phyloP scores from a whole-genome alignment of 1,139 yeast genomes.

The Blastobotrys proliferans region DNA sequence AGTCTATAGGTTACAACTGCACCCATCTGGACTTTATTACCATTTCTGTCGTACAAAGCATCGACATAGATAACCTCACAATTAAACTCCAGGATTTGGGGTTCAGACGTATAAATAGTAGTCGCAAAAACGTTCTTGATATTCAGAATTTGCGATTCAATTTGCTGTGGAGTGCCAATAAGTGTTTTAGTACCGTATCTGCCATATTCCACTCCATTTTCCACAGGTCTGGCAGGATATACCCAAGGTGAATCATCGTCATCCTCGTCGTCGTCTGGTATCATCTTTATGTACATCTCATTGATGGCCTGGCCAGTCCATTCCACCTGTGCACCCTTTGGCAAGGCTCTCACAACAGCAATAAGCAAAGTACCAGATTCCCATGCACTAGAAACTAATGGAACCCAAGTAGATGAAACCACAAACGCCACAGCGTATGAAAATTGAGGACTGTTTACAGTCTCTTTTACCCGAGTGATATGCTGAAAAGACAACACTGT shows the following conservation, averaged over 20 bases:
- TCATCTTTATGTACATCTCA: conserved; percentile 19
- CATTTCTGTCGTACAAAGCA: conserved; percentile 8
- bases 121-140: neutral
- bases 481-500: conserved; percentile 66
- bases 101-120: conserved; percentile 7
- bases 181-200: conserved; percentile 6
- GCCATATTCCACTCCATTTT: conserved; percentile 7
- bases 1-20: conserved; percentile 10
- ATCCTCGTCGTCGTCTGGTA: conserved; percentile 25
- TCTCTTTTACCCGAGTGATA: conserved; percentile 2
- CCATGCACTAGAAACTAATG: conserved; percentile 42
- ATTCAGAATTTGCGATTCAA: neutral
- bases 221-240: conserved; percentile 4
- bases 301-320: conserved; percentile 48
- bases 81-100: neutral
- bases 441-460: conserved; percentile 28
- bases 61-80: conserved; percentile 12
- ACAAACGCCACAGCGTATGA: conserved; percentile 55
- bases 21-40: conserved; percentile 1
- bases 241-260: conserved; percentile 13
- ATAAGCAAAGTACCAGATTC: conserved; percentile 32
- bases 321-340: conserved; percentile 68
- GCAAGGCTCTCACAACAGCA: conserved; percentile 59
- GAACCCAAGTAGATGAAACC: conserved; percentile 35
- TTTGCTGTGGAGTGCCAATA: neutral